Base-by-base conservation (phyloP, 495 filamentous ascomycete species). In the Penicillium dipodomyicola region DNA sequence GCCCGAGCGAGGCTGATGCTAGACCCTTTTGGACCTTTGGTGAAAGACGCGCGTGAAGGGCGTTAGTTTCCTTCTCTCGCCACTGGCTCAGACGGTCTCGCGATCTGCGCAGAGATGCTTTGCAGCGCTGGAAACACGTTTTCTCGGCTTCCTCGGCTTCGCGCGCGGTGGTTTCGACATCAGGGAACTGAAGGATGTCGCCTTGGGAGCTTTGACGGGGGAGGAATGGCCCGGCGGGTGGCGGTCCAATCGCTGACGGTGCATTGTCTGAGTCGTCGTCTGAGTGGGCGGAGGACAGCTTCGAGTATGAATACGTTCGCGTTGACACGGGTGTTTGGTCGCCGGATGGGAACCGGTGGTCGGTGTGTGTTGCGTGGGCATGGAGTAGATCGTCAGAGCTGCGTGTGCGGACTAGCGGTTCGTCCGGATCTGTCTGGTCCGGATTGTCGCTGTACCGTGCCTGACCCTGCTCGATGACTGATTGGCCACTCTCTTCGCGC, bases 391-490 rank as follows among this genome's bases (percentile, higher is more conserved):
- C 65, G 19, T 71, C 60, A 23, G 54, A 68, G 37, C 56, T 67
- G 44, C 68, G 57, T 15, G 73, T 77, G 32, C 72, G 62, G 23
- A 77, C 60, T 35, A 79, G 52, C 8, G 75, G 75, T 60, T 79
- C 74, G 37, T 79, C 76, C 8, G 70, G 70, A 40, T 75, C 73
- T 11, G 56, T 71, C 45, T 78, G 75, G 1, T 77, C 72, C 5
- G 78, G 78, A 33, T 86, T 81, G 58, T 89, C 87, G 54, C 73
- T 78, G 70, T 91, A 92, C 61, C 81, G 71, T 25, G 72, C 73
- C 53, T 77, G 79, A 23, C 89, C 89, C 58, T 86, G 82, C 67
- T 91, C 87, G 15, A 86, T 72, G 5, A 60, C 61, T 8, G 75
- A 69, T 14, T 72, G 68, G 39, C 81, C 78, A 2, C 27, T 56